A percentile compares a stretch with the other conserved stretches of the same genome.
These are phyloP conservation scores for Exserohilum turcica DNA, from an alignment of 2,329 filamentous ascomycete genomes.

Conservation along the genomic window DNA sequence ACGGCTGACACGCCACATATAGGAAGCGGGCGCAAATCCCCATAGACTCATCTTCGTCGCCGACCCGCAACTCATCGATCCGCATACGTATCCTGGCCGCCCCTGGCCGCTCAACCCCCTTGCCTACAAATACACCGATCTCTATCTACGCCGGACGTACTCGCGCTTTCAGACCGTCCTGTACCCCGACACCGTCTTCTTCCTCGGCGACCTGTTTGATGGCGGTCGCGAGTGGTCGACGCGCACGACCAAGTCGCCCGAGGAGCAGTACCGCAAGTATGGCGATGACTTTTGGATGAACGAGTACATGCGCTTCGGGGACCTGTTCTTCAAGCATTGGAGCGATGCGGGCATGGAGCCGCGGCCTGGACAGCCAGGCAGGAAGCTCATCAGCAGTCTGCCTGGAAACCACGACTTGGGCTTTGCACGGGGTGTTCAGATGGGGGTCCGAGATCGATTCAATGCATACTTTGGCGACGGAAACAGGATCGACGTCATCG, in stretches of 20 bases:
- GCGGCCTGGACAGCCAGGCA: slow-evolving; percentile 65
- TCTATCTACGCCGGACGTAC: slow-evolving; percentile 85
- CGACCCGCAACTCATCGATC: slow-evolving; percentile 90
- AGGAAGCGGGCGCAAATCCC: slow-evolving; percentile 79
- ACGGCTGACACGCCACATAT: slow-evolving; percentile 20
- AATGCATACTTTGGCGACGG: slow-evolving; percentile 85
- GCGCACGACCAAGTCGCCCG: slow-evolving; percentile 56
- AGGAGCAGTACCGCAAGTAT: slow-evolving; percentile 75
- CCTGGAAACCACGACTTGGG: slow-evolving; percentile 96
- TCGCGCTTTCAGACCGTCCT: slow-evolving; percentile 74
- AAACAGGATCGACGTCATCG: slow-evolving; percentile 89
- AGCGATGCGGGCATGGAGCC: slow-evolving; percentile 61
- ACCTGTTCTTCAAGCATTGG: slow-evolving; percentile 79
- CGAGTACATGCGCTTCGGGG: slow-evolving; percentile 85
- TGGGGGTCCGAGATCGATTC: slow-evolving; percentile 81
- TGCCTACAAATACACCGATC: slow-evolving; percentile 78
- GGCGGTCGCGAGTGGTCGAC: slow-evolving; percentile 95
- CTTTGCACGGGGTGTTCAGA: slow-evolving; percentile 83
- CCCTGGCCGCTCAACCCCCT: slow-evolving; percentile 72
- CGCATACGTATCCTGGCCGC: slow-evolving; percentile 90
- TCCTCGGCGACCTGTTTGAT: slow-evolving; percentile 93
- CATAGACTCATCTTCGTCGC: slow-evolving; percentile 85
- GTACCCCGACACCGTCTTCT: slow-evolving; percentile 85
- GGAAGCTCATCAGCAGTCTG: slow-evolving; percentile 81
- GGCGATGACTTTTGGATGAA: slow-evolving; percentile 81